Conservation (phyloP, 2,329 filamentous ascomycete genomes). For the Xylariaceae sp. region DNA sequence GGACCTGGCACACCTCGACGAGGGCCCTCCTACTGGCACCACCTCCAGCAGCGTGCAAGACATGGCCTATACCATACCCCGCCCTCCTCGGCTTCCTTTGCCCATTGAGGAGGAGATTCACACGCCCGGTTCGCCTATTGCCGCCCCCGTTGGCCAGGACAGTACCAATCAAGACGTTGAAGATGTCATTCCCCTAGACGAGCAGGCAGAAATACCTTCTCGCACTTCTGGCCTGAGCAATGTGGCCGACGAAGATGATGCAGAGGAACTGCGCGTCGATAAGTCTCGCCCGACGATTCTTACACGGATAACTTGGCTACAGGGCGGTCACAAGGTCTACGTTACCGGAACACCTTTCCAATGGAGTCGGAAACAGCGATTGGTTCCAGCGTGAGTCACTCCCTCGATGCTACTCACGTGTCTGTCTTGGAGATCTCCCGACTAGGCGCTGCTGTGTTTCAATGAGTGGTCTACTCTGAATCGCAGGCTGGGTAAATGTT, state of each 20-base stretch:
- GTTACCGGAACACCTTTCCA: conserved; percentile 96
- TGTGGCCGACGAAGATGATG: conserved; percentile 69
- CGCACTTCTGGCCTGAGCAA: conserved; percentile 57
- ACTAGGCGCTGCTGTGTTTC: not conserved
- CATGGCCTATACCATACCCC: conserved; percentile 55
- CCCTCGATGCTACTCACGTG: conserved; percentile 7
- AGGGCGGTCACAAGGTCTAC: conserved; percentile 82
- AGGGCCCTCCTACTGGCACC: conserved; percentile 41
- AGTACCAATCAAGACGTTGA: conserved; percentile 43
- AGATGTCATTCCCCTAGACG: conserved; percentile 48
- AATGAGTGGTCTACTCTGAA: not conserved
- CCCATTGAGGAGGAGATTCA: conserved; percentile 90
- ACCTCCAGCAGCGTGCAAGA: conserved; percentile 56
- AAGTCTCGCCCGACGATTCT: conserved; percentile 74
- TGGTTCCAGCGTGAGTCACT: conserved; percentile 73
- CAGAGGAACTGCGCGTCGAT: conserved; percentile 70
- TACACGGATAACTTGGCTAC: conserved; percentile 79
- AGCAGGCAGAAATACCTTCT: conserved; percentile 44
- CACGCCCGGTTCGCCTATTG: conserved; percentile 84
- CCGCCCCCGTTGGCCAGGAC: conserved; percentile 67
- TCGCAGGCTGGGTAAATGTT: not conserved
- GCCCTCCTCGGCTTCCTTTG: conserved; percentile 84
- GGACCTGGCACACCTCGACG: conserved; percentile 33
- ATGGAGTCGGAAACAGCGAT: conserved; percentile 89
- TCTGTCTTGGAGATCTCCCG: conserved; percentile 20